A percentile compares a stretch with the other conserved stretches of the same genome.
These are phyloP conservation scores for Fusarium newnesense DNA, from an alignment of 2,329 filamentous ascomycete species.

Conservation along the genomic window DNA sequence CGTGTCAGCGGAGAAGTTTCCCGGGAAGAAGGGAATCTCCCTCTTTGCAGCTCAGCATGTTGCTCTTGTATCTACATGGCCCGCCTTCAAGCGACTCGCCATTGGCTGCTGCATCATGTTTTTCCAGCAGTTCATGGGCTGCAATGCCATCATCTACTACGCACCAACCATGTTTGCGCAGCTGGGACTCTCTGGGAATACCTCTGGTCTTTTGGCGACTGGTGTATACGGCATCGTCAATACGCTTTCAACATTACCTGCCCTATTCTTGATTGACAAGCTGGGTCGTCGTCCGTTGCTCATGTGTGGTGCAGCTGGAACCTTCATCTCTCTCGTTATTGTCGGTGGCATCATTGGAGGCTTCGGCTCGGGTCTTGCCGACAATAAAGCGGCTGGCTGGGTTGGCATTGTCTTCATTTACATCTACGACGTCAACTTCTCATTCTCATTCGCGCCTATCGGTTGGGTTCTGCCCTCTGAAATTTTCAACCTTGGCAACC, in stretches of 20 bases:
- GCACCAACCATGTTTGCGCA: conserved; percentile 54
- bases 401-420: conserved; percentile 73
- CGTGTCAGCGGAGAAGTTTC: conserved; percentile 46
- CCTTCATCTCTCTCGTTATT: conserved; percentile 67
- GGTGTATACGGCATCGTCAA: conserved; percentile 68
- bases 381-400: conserved; percentile 55
- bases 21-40: conserved; percentile 35
- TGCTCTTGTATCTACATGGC: conserved; percentile 24
- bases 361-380: conserved; percentile 52
- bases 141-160: conserved; percentile 65
- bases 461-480: conserved; percentile 74
- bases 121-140: conserved; percentile 58
- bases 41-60: conserved; percentile 49
- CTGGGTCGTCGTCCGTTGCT: conserved; percentile 72
- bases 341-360: conserved; percentile 62
- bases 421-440: conserved; percentile 71
- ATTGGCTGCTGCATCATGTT: conserved; percentile 65
- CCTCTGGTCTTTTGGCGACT: conserved; percentile 62
- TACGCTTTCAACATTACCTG: conserved; percentile 56
- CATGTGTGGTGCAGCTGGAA: conserved; percentile 70
- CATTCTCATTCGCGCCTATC: conserved; percentile 70
- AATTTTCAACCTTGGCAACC: conserved; percentile 67
- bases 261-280: conserved; percentile 62
- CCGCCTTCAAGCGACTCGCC: conserved; percentile 56
- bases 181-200: conserved; percentile 54